A percentile compares a stretch with the other conserved stretches of the same genome.
Conservation (phyloP, 140 eudicot genomes). For the Anethum foeniculum region DNA sequence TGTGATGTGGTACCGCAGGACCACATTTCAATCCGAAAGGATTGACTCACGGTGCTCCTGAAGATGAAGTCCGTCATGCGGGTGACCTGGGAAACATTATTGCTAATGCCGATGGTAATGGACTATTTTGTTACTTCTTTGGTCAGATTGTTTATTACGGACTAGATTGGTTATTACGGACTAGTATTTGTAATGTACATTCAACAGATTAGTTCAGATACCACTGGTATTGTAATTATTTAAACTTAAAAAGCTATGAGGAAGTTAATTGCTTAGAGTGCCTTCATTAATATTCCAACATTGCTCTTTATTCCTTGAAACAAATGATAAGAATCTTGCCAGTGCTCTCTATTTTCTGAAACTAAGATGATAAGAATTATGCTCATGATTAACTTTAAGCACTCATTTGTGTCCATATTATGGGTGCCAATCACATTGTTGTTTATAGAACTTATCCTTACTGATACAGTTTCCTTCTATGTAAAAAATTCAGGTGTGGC, state of each 20-base stretch:
- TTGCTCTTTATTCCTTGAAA: not conserved
- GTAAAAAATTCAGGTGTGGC: slow-evolving; percentile 63
- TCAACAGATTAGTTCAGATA: too few species aligned
- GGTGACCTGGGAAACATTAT: slow-evolving; percentile 99
- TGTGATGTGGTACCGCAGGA: slow-evolving; percentile 31
- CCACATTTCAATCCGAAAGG: slow-evolving; percentile 93
- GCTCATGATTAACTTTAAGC: not conserved
- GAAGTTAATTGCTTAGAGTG: not conserved
- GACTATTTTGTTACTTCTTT: not conserved
- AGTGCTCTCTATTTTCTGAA: not conserved
- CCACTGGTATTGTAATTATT: not conserved
- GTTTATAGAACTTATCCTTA: not conserved
- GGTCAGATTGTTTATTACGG: not conserved
- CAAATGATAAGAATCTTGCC: too few species aligned
- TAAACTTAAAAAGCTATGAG: not conserved
- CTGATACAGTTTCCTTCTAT: not conserved
- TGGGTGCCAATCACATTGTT: not conserved
- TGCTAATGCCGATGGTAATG: slow-evolving; percentile 90
- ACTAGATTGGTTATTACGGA: not conserved
- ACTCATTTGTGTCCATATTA: not conserved
- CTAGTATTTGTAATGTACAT: not conserved
- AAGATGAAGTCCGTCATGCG: slow-evolving; percentile 95
- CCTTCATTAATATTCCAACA: not conserved
- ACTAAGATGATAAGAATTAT: not conserved
- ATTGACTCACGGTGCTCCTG: slow-evolving; percentile 94